A percentile compares a stretch with the other conserved stretches of the same genome.
Evolutionary conservation across 2,329 filamentous ascomycete species (phyloP).

Genomic region (Mycogone perniciosa): DNA sequence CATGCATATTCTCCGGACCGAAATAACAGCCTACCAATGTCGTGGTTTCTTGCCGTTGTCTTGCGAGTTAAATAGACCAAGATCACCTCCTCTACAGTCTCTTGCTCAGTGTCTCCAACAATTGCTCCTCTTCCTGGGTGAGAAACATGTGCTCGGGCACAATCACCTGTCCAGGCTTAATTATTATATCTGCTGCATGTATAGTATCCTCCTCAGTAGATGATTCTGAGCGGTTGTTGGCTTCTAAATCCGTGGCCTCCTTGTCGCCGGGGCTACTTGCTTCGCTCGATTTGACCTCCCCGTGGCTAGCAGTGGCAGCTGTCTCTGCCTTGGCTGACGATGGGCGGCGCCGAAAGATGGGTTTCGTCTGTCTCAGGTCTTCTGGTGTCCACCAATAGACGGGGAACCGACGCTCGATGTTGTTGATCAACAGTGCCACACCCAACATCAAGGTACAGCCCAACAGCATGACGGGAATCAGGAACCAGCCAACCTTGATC

Average conservation of each 20-base stretch:
- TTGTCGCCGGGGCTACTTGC: constrained; percentile 8
- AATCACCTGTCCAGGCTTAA: constrained; percentile 28
- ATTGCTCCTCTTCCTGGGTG: constrained; percentile 31
- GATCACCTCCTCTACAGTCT: constrained; percentile 21
- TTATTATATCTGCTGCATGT: constrained; percentile 26
- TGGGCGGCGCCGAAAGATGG: constrained; percentile 9
- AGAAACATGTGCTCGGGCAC: constrained; percentile 31
- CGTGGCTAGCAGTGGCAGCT: background rate
- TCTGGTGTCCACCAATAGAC: constrained; percentile 62
- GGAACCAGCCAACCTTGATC: constrained; percentile 58
- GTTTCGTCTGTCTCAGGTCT: constrained; percentile 17
- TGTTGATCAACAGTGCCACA: constrained; percentile 61
- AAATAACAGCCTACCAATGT: background rate
- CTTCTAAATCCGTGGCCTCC: constrained; percentile 12
- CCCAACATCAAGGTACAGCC: constrained; percentile 55
- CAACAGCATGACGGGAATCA: constrained; percentile 57
- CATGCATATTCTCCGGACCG: no score
- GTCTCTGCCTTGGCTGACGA: constrained; percentile 5
- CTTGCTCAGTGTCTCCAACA: constrained; percentile 31
- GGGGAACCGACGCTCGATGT: constrained; percentile 60
- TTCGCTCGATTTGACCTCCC: constrained; percentile 8
- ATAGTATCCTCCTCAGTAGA: constrained; percentile 14
- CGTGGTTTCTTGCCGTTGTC: background rate
- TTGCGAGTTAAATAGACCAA: background rate
- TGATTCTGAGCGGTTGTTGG: constrained; percentile 11